Percentiles rank a stretch among this genome's conserved stretches.
Evolutionary conservation across 2,329 filamentous ascomycete species (phyloP).

Genomic region (Oidium heveae): DNA sequence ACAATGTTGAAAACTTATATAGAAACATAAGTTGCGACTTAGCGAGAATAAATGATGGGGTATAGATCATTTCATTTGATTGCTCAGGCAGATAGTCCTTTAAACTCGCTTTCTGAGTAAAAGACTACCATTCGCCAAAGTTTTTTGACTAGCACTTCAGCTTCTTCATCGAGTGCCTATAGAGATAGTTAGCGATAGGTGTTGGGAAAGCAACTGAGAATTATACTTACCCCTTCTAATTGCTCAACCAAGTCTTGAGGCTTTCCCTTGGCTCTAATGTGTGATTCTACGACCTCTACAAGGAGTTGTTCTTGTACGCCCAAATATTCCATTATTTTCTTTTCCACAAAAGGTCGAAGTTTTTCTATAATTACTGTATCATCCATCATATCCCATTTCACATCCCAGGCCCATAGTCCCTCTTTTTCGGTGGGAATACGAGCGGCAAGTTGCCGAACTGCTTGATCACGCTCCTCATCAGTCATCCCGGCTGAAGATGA

Average conservation of each 20-base stretch:
- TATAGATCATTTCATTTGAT: not conserved
- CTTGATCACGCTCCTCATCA: slow-evolving; percentile 68
- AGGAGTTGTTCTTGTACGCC: slow-evolving; percentile 91
- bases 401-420: slow-evolving; percentile 72
- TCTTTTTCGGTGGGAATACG: slow-evolving; percentile 77
- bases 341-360: slow-evolving; percentile 82
- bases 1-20: too few relatives aligned
- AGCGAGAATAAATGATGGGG: too few relatives aligned
- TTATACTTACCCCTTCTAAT: slow-evolving; percentile 45
- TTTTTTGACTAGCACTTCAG: slow-evolving; percentile 82
- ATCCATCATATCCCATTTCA: slow-evolving; percentile 83
- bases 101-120: slow-evolving; percentile 84
- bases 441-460: slow-evolving; percentile 55
- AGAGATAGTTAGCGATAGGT: not conserved
- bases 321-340: slow-evolving; percentile 92
- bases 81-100: slow-evolving; percentile 44
- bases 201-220: not conserved
- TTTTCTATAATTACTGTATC: slow-evolving; percentile 61
- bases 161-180: slow-evolving; percentile 78
- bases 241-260: slow-evolving; percentile 68
- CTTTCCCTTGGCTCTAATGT: slow-evolving; percentile 47
- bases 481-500: slow-evolving; percentile 43
- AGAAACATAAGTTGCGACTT: too few relatives aligned
- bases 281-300: slow-evolving; percentile 76
- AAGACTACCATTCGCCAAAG: slow-evolving; percentile 97